These are phyloP conservation scores for Strobilomyces confusus DNA, from an alignment of 768 basidiomycete species.

Conservation along the genomic window DNA sequence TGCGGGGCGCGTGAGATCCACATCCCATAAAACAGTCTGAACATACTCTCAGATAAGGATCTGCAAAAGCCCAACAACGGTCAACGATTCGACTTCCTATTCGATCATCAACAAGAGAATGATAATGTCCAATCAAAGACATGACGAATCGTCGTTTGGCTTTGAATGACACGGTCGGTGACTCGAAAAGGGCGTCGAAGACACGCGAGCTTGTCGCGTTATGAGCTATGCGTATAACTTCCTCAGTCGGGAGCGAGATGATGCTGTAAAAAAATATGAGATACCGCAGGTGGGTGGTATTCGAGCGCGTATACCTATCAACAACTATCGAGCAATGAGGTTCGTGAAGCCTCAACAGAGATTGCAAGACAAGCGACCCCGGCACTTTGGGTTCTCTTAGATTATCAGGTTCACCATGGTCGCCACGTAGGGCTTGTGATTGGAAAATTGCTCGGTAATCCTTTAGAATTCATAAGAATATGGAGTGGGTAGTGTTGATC, in stretches of 20 bases:
- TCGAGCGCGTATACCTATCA: slow-evolving; percentile 50
- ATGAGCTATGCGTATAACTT: slow-evolving; percentile 56
- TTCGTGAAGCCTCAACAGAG: slow-evolving; percentile 63
- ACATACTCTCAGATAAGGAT: slow-evolving; percentile 83
- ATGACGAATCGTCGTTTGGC: slow-evolving; percentile 68
- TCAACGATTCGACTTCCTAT: slow-evolving; percentile 89
- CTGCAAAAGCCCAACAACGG: slow-evolving; percentile 87
- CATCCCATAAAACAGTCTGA: neutral
- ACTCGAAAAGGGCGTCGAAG: slow-evolving; percentile 73
- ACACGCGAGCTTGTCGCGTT: slow-evolving; percentile 72
- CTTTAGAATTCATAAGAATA: slow-evolving; percentile 13
- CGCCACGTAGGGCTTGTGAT: slow-evolving; percentile 10
- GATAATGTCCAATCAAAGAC: slow-evolving; percentile 74
- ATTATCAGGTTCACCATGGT: slow-evolving; percentile 23
- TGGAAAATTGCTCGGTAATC: slow-evolving; percentile 16
- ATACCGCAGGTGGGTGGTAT: neutral
- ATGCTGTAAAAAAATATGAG: slow-evolving; percentile 43
- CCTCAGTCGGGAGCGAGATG: slow-evolving; percentile 49
- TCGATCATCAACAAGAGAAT: slow-evolving; percentile 79
- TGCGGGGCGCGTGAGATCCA: slow-evolving; percentile 28
- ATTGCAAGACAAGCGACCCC: slow-evolving; percentile 83
- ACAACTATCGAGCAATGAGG: slow-evolving; percentile 67
- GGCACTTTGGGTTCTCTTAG: slow-evolving; percentile 68
- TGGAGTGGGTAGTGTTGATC: neutral
- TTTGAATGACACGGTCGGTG: slow-evolving; percentile 58